Evolutionary conservation across 2,329 filamentous ascomycete species (phyloP), one percentile per base, ranked within the genome.

Genomic region (Alternaria sp.): DNA sequence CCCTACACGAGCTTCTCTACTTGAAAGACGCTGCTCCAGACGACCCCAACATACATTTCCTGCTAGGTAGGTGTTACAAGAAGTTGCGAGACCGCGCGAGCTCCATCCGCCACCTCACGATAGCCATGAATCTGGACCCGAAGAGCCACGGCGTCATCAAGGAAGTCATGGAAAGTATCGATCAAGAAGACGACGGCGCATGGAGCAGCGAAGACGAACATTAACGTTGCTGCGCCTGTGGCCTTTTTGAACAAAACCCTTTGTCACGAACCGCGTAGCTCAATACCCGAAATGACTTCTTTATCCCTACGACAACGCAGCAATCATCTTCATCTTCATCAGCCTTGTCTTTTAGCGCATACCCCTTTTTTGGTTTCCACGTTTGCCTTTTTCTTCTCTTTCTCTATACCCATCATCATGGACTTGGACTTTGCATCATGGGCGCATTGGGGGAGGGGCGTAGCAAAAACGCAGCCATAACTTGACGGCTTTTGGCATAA

Each of bases 91-190:
- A 89, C 62, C 86, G 86, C 72, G 89, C 89, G 65, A 86, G 89
- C 72, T 94, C 96, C n/a, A 92, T 99, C 63, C 90, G 91, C 63
- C 93, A 97, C 79, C 97, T 97, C 78, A 99, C 96, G 7, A 95
- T 94, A 79, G 96, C 96, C 17, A 84, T 98, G 75, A 97, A 97
- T 80, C 83, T 99, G 74, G 96, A 99, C 84, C 96, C 95, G 28
- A 98, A 98, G 90, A 95, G 95, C 72, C 93, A 93, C 68, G 91
- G 92, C 67, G 91, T 93, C 79, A 97, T 99, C 81, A 99, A 98
- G 81, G 93, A 97, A 78, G 93, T 93, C 17, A 97, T 99, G 83
- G 95, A 98, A 83, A 91, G 90, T 72, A 87, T 98, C 61, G 93
- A 97, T 73, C 90, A 93, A 60, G 90, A 92, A 63, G 86, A 87